A percentile compares a stretch with the other conserved stretches of the same genome.
Evolutionary conservation across 2,329 filamentous ascomycete genomes (phyloP).

Genomic region (Sclerotinia spermophila): DNA sequence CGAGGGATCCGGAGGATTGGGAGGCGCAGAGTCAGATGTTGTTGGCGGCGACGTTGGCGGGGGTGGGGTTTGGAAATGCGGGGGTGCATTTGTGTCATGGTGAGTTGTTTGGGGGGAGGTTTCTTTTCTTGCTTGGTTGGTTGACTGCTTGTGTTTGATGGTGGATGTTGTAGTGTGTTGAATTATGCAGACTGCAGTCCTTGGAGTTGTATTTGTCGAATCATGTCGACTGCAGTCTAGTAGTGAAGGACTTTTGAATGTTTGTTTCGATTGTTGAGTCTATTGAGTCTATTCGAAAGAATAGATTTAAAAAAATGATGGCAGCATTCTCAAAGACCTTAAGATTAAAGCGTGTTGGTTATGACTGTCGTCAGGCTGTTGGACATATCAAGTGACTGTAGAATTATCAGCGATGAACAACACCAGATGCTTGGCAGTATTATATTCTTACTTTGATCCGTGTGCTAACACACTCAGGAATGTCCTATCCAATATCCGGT

Average conservation of each 20-base stretch:
- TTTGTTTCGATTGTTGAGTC: neutral
- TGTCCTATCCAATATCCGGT: constrained; percentile 96
- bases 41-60: constrained; percentile 86
- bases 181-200: neutral
- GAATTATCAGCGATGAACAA: no score
- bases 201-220: rapidly evolving
- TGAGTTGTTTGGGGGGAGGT: constrained; percentile 23
- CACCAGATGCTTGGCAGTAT: neutral
- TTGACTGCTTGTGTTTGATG: neutral
- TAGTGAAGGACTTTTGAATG: neutral
- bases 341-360: neutral
- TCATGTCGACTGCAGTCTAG: neutral
- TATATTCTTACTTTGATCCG: neutral
- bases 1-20: constrained; percentile 81
- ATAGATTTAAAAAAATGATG: neutral
- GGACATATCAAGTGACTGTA: no score
- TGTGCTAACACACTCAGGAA: constrained; percentile 49
- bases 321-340: neutral
- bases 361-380: neutral
- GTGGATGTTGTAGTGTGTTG: neutral
- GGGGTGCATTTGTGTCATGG: constrained; percentile 84
- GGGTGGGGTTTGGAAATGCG: constrained; percentile 95
- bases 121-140: neutral
- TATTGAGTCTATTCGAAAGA: neutral
- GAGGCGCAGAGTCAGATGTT: constrained; percentile 97